Percentiles rank a stretch among this genome's conserved stretches.
Evolutionary conservation across 2,329 filamentous ascomycete species (phyloP).

Genomic region (Geosmithia putterillii): DNA sequence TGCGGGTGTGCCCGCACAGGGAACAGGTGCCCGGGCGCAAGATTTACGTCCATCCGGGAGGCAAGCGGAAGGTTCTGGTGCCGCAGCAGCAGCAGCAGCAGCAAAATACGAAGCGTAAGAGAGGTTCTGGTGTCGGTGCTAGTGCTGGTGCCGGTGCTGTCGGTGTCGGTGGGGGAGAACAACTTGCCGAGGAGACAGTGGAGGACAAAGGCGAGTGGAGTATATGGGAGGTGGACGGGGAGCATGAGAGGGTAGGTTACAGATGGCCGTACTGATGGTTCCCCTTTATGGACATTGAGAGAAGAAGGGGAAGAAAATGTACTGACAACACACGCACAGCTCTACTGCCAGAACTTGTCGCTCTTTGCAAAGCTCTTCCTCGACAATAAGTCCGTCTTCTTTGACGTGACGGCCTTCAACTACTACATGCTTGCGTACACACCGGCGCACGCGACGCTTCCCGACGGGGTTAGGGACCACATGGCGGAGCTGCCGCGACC

Average conservation of each 20-base stretch:
- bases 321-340: slow-evolving; percentile 21
- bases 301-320: not conserved
- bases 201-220: slow-evolving; percentile 62
- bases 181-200: slow-evolving; percentile 29
- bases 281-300: not conserved
- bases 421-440: slow-evolving; percentile 86
- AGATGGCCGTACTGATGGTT: no score
- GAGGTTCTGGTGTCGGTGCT: no score
- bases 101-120: slow-evolving; percentile 19
- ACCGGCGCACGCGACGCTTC: slow-evolving; percentile 14
- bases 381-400: slow-evolving; percentile 97
- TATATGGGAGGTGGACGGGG: slow-evolving; percentile 88
- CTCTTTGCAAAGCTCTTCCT: slow-evolving; percentile 96
- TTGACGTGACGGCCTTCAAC: slow-evolving; percentile 86
- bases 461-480: slow-evolving; percentile 2
- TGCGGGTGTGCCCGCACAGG: slow-evolving; percentile 41
- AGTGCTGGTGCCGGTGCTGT: no score
- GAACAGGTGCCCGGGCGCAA: slow-evolving; percentile 50
- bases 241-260: slow-evolving; percentile 59
- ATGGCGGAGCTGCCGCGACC: slow-evolving; percentile 9
- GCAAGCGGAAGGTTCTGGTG: slow-evolving; percentile 25
- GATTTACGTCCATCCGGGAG: slow-evolving; percentile 55
- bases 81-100: slow-evolving; percentile 10
- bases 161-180: slow-evolving; percentile 20
- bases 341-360: slow-evolving; percentile 91